Evolutionary conservation across 768 basidiomycete genomes (phyloP), one percentile per base, ranked within the genome.

Genomic region (Inosperma sp.): DNA sequence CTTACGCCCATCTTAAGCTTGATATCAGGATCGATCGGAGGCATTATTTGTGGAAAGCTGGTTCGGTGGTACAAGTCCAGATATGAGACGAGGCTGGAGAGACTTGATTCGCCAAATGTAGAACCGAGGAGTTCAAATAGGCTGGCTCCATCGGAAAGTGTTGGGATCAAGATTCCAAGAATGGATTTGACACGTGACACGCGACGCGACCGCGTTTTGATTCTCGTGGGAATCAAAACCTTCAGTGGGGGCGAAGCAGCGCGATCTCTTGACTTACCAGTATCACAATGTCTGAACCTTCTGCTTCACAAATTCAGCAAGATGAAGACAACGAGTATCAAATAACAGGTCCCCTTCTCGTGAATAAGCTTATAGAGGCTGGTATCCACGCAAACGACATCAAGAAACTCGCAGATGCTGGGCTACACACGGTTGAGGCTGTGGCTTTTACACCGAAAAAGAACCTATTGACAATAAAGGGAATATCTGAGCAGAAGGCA

Each of bases 371-470:
- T 27, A 79, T 93, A 71, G 93, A 95, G 72, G 83, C 83, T 14
- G 95, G 95, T 7, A 89, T 97, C 56, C 83, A 86, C 40, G 67
- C 84, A 23, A 88, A 91, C 59, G 96, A 98, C 63, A 85, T 94
- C 73, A 92, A 94, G 80, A 98, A 98, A 67, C 84, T 99, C 40
- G 68, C 81, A 10, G 94, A 96, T 44, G 91, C 89, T 25, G 96
- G 96, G 10, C 78, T 89, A 53, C 81, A 95, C 66, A 98, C 96
- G 2, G 83, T 99, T 56, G 96, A 99, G 65, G 82, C 92, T 13
- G 92, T 98, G 44, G 94, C 93, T 27, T 97, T 93, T 64, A 97
- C 94, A 0, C 91, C 95, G 12, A 96, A 97, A 80, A 98, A 97
- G 73, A 76, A 76, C 45, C 72, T 98, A 27, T 79, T 90, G 51